phyloP scores from a whole-genome alignment of 225 moss, liverwort and hornwort genomes.

The Polytrichum commune region DNA sequence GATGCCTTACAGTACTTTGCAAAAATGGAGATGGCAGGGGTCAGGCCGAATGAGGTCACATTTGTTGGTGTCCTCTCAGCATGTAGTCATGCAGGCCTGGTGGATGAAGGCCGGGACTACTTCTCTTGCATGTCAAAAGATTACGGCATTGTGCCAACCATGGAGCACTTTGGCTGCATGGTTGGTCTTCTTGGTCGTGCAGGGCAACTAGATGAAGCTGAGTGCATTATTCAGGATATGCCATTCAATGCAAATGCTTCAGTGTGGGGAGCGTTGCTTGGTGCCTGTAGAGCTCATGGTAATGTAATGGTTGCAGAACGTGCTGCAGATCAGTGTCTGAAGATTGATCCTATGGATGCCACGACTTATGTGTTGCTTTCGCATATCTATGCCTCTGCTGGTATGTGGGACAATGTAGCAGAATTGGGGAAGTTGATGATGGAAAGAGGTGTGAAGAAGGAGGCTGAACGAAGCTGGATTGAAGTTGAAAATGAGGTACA shows the following conservation, averaged over 20 bases:
- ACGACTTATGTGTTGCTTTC: constrained; percentile 41
- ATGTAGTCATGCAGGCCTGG: constrained; percentile 27
- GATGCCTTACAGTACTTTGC: constrained; percentile 29
- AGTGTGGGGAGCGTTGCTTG: constrained; percentile 32
- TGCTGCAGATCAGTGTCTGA: constrained; percentile 36
- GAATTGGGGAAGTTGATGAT: constrained; percentile 41
- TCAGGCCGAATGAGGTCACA: constrained; percentile 26
- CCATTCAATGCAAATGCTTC: constrained; percentile 17
- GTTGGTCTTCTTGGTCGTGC: constrained; percentile 48
- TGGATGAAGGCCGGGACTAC: constrained; percentile 23
- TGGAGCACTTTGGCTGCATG: constrained; percentile 38
- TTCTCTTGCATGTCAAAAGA: constrained; percentile 21
- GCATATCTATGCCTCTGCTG: constrained; percentile 36
- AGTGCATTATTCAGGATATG: constrained; percentile 24
- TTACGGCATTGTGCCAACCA: constrained; percentile 20
- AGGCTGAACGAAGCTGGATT: constrained; percentile 43
- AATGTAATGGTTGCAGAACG: constrained; percentile 41
- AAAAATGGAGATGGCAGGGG: constrained; percentile 24
- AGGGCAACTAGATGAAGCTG: constrained; percentile 32
- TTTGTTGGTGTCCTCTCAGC: constrained; percentile 31
- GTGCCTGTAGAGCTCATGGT: constrained; percentile 30
- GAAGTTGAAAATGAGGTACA: constrained; percentile 28
- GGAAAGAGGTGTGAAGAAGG: constrained; percentile 40
- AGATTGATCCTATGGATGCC: constrained; percentile 37
- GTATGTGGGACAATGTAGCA: constrained; percentile 41